phyloP scores from a whole-genome alignment of 2,329 filamentous ascomycete species.

The Fusarium protoensiforme region DNA sequence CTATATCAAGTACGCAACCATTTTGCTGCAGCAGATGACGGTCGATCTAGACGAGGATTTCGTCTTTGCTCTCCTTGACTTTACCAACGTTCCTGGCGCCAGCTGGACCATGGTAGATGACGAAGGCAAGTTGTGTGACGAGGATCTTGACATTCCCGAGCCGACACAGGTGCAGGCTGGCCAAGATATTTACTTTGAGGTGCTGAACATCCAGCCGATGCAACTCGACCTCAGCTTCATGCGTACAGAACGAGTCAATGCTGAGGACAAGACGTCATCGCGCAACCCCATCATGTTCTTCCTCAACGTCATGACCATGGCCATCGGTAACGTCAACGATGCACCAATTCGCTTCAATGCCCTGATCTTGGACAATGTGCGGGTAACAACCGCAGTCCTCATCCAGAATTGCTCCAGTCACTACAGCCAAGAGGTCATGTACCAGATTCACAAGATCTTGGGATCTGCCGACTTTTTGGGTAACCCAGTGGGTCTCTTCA shows the following conservation, averaged over 20 bases:
- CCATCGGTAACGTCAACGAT: conserved; percentile 98
- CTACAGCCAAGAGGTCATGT: conserved; percentile 95
- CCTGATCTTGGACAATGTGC: conserved; percentile 92
- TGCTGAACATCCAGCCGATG: conserved; percentile 97
- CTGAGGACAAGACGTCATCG: conserved; percentile 91
- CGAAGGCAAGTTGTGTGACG: conserved; percentile 88
- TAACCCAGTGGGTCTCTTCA: conserved; percentile 97
- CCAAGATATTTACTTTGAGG: conserved; percentile 97
- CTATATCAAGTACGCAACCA: conserved; percentile 97
- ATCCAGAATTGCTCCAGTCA: conserved; percentile 90
- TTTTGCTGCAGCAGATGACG: conserved; percentile 97
- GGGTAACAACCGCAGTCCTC: conserved; percentile 86
- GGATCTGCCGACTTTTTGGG: conserved; percentile 97
- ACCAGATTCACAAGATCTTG: conserved; percentile 96
- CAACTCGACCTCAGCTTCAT: conserved; percentile 98
- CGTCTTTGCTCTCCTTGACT: conserved; percentile 94
- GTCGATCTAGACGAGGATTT: conserved; percentile 98
- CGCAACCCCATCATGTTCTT: conserved; percentile 98
- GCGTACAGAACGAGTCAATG: conserved; percentile 94
- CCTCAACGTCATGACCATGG: conserved; percentile 98
- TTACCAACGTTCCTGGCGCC: conserved; percentile 90
- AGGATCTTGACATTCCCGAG: conserved; percentile 90
- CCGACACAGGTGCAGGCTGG: conserved; percentile 85
- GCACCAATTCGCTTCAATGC: conserved; percentile 94
- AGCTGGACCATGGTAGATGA: conserved; percentile 77